These are phyloP conservation scores for Colletotrichum sp. DNA, from an alignment of 2,329 filamentous ascomycete species.

Conservation along the genomic window DNA sequence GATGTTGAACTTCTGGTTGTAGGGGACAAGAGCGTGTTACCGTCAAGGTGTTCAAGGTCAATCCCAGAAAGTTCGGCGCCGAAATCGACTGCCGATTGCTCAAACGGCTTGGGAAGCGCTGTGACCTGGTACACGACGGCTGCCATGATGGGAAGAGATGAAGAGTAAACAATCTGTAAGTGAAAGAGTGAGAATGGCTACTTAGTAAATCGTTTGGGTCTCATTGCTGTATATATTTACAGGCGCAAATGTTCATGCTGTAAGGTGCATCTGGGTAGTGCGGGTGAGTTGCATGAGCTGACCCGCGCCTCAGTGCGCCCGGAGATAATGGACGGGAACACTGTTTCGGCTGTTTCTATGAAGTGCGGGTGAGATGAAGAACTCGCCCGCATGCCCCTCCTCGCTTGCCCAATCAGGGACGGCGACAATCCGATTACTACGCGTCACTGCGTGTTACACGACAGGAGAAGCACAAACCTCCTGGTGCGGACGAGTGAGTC, in stretches of 20 bases:
- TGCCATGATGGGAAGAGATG: neutral
- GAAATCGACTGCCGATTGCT: neutral
- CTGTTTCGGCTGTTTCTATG: neutral
- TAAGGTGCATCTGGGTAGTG: neutral
- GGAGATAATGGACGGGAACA: neutral
- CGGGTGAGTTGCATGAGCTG: neutral
- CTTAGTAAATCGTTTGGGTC: neutral
- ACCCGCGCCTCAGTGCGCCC: neutral
- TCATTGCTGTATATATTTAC: neutral
- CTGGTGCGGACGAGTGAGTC: neutral
- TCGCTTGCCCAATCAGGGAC: neutral
- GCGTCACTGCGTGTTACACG: neutral
- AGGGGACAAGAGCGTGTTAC: neutral
- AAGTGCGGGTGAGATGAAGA: neutral
- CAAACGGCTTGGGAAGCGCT: neutral
- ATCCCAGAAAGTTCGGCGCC: neutral
- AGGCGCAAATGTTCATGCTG: neutral
- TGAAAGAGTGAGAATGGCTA: neutral
- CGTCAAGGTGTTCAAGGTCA: neutral
- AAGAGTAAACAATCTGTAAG: rapidly evolving
- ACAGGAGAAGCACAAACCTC: neutral
- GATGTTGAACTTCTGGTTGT: neutral
- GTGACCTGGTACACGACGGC: neutral
- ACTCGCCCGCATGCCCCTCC: neutral
- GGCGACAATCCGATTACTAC: neutral